Conservation (phyloP, 1,139 yeast species). For the Blastobotrys capitulatus region DNA sequence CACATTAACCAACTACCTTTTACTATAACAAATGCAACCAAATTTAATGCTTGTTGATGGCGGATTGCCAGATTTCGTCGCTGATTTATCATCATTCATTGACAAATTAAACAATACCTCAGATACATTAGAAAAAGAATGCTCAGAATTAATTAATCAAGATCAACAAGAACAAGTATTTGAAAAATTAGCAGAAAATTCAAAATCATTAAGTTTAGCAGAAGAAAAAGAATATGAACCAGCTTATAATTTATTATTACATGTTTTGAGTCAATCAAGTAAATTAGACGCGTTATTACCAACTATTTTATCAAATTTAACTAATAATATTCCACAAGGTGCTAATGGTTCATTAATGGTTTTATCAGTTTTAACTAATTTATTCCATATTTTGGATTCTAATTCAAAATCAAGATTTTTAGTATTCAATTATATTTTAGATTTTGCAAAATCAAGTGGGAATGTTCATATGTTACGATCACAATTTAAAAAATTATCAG, state of each 20-base stretch:
- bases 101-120: constrained; percentile 32
- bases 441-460: constrained; percentile 32
- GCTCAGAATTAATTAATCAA: constrained; percentile 24
- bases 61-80: constrained; percentile 34
- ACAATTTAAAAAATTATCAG: constrained; percentile 35
- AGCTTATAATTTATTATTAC: constrained; percentile 37
- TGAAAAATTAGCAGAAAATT: constrained; percentile 31
- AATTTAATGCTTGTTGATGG: constrained; percentile 35
- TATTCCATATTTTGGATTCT: constrained; percentile 37
- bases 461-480: constrained; percentile 32
- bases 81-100: constrained; percentile 36
- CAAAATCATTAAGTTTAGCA: constrained; percentile 30
- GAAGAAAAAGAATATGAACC: constrained; percentile 39
- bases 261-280: constrained; percentile 34
- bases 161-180: constrained; percentile 30
- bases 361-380: constrained; percentile 36
- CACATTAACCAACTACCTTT: background rate
- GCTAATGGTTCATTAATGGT: constrained; percentile 31
- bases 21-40: constrained; percentile 13
- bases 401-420: constrained; percentile 29
- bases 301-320: constrained; percentile 30
- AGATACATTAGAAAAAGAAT: constrained; percentile 21
- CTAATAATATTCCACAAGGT: constrained; percentile 26
- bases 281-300: constrained; percentile 31
- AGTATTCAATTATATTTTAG: constrained; percentile 34